These are phyloP conservation scores for Termitomyces sp. DNA, from an alignment of 768 basidiomycete genomes.

Conservation along the genomic window DNA sequence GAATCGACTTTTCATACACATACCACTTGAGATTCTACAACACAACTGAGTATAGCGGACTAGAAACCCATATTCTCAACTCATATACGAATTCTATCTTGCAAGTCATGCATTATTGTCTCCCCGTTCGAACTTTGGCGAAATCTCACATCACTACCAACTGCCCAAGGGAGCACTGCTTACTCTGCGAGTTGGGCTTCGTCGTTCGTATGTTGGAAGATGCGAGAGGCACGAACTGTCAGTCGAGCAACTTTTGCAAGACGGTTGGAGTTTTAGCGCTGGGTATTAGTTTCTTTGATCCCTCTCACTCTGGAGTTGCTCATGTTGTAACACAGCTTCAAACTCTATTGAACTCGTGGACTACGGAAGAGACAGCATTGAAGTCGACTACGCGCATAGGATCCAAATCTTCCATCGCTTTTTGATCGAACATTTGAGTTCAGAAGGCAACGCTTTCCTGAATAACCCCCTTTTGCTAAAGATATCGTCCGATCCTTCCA, in stretches of 20 bases:
- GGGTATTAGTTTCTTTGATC: conserved; percentile 39
- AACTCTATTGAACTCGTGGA: conserved; percentile 90
- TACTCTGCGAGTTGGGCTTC: conserved; percentile 94
- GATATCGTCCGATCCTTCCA: conserved; percentile 17
- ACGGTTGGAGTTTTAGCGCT: conserved; percentile 87
- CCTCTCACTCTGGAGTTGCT: neutral
- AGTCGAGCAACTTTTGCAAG: conserved; percentile 95
- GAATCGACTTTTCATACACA: neutral
- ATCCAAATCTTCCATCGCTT: conserved; percentile 97
- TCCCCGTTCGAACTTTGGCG: conserved; percentile 75
- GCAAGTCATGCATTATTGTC: conserved; percentile 85
- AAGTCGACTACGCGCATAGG: conserved; percentile 78
- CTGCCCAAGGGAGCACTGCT: conserved; percentile 87
- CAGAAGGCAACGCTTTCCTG: conserved; percentile 65
- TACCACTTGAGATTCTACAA: conserved; percentile 76
- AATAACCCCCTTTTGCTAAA: conserved; percentile 52
- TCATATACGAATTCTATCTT: conserved; percentile 93
- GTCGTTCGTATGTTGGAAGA: conserved; percentile 95
- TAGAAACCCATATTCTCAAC: conserved; percentile 96
- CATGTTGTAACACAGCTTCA: conserved; percentile 36
- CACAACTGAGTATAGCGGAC: conserved; percentile 81
- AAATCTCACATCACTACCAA: conserved; percentile 90
- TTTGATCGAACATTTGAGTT: conserved; percentile 78
- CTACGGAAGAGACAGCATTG: conserved; percentile 71
- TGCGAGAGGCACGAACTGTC: conserved; percentile 90